Base-by-base conservation (phyloP, 805 yeast genomes). In the Kockiozyma suomiensis region DNA sequence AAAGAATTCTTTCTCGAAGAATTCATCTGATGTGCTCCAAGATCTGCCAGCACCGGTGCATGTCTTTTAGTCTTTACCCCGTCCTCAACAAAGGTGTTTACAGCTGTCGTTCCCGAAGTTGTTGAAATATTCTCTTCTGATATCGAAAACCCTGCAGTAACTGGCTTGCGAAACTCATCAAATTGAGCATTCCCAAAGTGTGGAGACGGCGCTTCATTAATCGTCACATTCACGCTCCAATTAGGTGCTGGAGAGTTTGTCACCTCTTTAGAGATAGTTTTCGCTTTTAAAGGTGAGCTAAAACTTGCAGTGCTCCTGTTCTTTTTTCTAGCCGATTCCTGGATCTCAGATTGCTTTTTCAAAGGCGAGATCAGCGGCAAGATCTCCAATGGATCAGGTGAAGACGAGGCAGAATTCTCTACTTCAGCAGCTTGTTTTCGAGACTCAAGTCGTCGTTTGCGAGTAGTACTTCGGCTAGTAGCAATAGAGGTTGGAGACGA, bases 341-440 rank as follows among this genome's bases (percentile, higher is more conserved):
- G 43, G 25, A 37, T 7, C 19, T 49, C 43, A 38, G 23, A 41
- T 17, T 51, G 47, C n/a, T 42, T 40, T 40, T 59, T 59, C 15
- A 56, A 13, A 15, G 64, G 64, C 15, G 64, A 59, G 5, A 59
- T 41, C 40, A 51, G 40, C 19, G 64, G 64, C 30, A 59, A 17
- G 28, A 56, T 45, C 13, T 59, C 64, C 19, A 59, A 46, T 15
- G 59, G 64, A 56, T 59, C 64, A 19, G 62, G 62, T 21, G 62
- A 59, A n/a, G 50, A 32, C 33, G 47, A 33, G 13, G 37, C 21
- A 19, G 45, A 25, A 6, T 45, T 47, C 5, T 32, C 13, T 4
- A 19, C 32, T 15, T n/a, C 45, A n/a, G 21, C 41, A 6, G 38
- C 42, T 35, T 21, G 41, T 33, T 21, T 15, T 12, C 37, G 32